phyloP scores from a whole-genome alignment of 2,329 filamentous ascomycete genomes.

The Corniculantispora saksenae region DNA sequence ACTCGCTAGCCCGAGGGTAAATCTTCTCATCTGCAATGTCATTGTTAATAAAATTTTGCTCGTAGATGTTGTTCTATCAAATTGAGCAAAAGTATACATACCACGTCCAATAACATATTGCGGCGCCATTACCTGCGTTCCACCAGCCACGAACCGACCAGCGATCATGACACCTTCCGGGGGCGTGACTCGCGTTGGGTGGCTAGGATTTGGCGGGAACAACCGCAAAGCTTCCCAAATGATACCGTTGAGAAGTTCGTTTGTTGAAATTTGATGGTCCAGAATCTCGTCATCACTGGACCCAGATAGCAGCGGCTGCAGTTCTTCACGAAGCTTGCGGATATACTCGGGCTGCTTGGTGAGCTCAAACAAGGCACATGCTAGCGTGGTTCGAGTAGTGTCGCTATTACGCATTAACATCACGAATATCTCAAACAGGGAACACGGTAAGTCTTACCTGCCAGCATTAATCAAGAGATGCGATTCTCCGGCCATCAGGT shows the following conservation, averaged over 20 bases:
- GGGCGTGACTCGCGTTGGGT: neutral
- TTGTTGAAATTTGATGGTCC: neutral
- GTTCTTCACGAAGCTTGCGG: neutral
- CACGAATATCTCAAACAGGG: no score
- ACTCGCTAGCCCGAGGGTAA: constrained; percentile 11
- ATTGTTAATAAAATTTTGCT: neutral
- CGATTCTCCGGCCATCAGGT: neutral
- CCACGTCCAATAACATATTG: constrained; percentile 10
- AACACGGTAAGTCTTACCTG: neutral
- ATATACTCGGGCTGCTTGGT: neutral
- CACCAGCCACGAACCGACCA: neutral
- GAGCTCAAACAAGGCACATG: neutral
- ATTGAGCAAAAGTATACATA: neutral
- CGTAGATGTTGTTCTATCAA: neutral
- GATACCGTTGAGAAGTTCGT: neutral
- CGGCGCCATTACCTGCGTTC: constrained; percentile 21
- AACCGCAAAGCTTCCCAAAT: neutral
- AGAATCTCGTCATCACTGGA: neutral
- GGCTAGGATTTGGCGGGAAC: neutral
- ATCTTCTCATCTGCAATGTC: constrained; percentile 3
- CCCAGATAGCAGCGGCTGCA: neutral
- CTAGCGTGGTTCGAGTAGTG: neutral
- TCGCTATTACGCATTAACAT: neutral
- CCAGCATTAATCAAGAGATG: neutral
- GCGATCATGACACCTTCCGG: neutral